Conservation (phyloP, 2,329 filamentous ascomycete species). For the Lomentospora prolificans region DNA sequence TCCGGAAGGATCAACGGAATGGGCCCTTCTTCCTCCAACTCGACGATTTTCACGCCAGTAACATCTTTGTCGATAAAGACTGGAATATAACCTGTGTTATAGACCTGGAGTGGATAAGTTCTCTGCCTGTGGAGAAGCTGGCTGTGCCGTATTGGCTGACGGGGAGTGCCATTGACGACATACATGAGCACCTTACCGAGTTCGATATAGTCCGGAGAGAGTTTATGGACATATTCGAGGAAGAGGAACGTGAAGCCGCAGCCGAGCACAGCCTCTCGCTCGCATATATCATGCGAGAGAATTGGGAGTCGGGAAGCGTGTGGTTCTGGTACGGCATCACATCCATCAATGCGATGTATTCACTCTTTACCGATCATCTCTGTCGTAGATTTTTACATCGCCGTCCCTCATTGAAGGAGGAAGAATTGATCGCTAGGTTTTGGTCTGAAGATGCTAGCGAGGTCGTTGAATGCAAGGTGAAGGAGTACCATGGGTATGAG, state of each 20-base stretch:
- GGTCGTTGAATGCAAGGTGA: neutral
- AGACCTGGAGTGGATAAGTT: slow-evolving; percentile 26
- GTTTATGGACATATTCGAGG: neutral
- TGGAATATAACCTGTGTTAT: slow-evolving; percentile 24
- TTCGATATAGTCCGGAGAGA: neutral
- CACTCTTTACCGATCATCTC: neutral
- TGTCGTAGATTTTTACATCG: neutral
- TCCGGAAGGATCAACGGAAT: slow-evolving; percentile 15
- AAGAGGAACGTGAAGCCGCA: neutral
- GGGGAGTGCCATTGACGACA: slow-evolving; percentile 12
- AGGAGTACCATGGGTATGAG: neutral
- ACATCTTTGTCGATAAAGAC: slow-evolving; percentile 25
- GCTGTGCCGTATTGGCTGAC: slow-evolving; percentile 16
- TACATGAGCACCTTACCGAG: slow-evolving; percentile 2
- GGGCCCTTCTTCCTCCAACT: slow-evolving; percentile 20
- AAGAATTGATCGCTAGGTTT: neutral
- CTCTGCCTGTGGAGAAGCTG: slow-evolving; percentile 17
- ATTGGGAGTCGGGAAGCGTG: neutral
- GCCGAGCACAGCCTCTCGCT: neutral
- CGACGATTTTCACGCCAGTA: slow-evolving; percentile 23
- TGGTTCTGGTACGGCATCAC: neutral
- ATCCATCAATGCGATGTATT: neutral
- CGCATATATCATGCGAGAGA: neutral
- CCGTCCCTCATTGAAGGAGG: neutral
- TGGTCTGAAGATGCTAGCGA: neutral